These are phyloP conservation scores for Neospora caninum DNA, from an alignment of 169 alveolate species.

Conservation along the genomic window DNA sequence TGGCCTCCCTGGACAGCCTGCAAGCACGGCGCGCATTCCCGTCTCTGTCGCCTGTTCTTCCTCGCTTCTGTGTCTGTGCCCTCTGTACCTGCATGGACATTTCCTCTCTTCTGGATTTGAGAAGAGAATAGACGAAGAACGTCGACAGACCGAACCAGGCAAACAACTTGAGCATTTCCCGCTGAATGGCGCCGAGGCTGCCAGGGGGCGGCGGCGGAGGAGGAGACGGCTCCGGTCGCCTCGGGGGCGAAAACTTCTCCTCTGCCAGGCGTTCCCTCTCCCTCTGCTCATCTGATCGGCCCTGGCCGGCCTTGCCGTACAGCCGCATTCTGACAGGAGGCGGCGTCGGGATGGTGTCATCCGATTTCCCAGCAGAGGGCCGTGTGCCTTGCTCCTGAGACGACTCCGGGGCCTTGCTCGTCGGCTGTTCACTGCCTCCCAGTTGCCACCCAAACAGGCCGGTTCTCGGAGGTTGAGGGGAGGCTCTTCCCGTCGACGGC, in stretches of 20 bases:
- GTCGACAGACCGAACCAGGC: not conserved
- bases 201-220: constrained; percentile 27
- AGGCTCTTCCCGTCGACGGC: not conserved
- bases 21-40: no score
- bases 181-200: not conserved
- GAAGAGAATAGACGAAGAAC: not conserved
- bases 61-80: not conserved
- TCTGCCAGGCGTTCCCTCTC: not conserved
- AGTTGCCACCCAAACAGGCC: not conserved
- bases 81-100: not conserved
- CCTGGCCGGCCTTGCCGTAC: not conserved
- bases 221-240: not conserved
- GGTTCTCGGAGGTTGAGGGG: not conserved
- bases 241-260: not conserved
- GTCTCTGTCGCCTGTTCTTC: not conserved
- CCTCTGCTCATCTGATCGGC: not conserved
- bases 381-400: no score
- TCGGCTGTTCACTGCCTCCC: not conserved
- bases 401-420: no score
- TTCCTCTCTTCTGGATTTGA: not conserved
- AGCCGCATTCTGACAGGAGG: not conserved
- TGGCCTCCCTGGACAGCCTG: no score
- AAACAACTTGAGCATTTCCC: not conserved
- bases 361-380: not conserved
- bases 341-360: not conserved